Evolutionary conservation across 1,284 basidiomycete species (phyloP).

Genomic region (Neolentinus lepideus): DNA sequence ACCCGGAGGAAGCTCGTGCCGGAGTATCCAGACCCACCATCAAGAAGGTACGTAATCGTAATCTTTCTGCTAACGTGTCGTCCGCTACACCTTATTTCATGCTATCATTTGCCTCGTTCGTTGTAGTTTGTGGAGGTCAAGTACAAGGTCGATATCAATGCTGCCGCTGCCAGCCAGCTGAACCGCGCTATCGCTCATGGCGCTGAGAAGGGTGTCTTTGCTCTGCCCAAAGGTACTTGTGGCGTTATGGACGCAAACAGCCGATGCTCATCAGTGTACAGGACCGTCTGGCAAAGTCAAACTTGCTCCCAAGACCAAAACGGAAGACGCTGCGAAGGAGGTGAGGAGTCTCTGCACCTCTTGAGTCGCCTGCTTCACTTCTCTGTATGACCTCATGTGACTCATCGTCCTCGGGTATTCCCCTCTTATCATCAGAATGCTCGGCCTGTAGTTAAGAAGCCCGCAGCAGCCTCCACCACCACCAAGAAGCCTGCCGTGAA

Average conservation of each 20-base stretch:
- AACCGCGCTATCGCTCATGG: conserved; percentile 77
- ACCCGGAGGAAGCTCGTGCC: conserved; percentile 71
- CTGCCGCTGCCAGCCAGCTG: conserved; percentile 76
- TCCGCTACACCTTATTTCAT: no score
- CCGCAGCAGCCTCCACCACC: conserved; percentile 3
- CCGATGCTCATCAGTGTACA: conserved; percentile 17
- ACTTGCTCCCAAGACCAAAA: conserved; percentile 61
- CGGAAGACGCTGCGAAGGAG: conserved; percentile 59
- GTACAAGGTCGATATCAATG: conserved; percentile 75
- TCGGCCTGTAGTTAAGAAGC: conserved; percentile 21
- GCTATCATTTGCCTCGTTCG: neutral
- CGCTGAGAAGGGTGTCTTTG: conserved; percentile 73
- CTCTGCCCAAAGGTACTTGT: conserved; percentile 76
- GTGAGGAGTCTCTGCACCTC: conserved; percentile 26
- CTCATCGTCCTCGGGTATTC: conserved; percentile 11
- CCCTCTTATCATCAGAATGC: conserved; percentile 39
- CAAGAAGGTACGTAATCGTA: conserved; percentile 64
- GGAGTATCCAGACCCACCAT: conserved; percentile 90
- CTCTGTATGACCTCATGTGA: conserved; percentile 1
- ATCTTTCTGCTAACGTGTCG: conserved; percentile 1
- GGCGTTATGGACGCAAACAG: no score
- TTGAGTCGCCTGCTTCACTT: neutral
- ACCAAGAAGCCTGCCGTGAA: conserved; percentile 24
- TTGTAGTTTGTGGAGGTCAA: conserved; percentile 66
- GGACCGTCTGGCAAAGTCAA: conserved; percentile 80